phyloP scores from a whole-genome alignment of 805 yeast species.

The Suhomyces sp. region DNA sequence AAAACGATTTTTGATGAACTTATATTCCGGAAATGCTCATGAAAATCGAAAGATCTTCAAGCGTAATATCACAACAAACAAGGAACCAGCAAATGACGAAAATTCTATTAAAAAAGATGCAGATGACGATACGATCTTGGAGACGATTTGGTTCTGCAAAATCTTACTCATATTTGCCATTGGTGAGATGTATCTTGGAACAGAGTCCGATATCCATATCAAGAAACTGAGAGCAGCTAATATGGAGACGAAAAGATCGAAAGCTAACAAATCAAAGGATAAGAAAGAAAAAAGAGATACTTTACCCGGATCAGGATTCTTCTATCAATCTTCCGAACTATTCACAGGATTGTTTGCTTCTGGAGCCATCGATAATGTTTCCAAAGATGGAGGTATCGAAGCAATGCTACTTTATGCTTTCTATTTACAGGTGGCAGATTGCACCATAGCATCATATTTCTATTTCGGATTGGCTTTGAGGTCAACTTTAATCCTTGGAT shows the following conservation, averaged over 20 bases:
- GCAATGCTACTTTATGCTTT: constrained; percentile 73
- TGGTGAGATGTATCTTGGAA: constrained; percentile 82
- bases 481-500: constrained; percentile 69
- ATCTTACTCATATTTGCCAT: constrained; percentile 69
- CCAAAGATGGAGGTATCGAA: constrained; percentile 79
- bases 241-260: constrained; percentile 2
- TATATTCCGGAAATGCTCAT: constrained; percentile 52
- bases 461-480: constrained; percentile 76
- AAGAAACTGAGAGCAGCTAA: constrained; percentile 27
- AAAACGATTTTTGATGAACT: constrained; percentile 60
- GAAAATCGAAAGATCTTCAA: constrained; percentile 40
- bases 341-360: constrained; percentile 76
- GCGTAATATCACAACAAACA: constrained; percentile 26
- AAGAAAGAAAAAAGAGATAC: constrained; percentile 31
- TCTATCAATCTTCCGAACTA: constrained; percentile 75
- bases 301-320: constrained; percentile 76
- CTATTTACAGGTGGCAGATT: constrained; percentile 79
- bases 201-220: constrained; percentile 64
- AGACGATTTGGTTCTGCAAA: constrained; percentile 81
- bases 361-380: constrained; percentile 76
- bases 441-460: constrained; percentile 78
- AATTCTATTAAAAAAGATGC: constrained; percentile 43
- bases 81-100: constrained; percentile 32
- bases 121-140: constrained; percentile 59
- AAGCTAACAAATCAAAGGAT: constrained; percentile 13